These are phyloP conservation scores for Aegle marmelos DNA, from an alignment of 345 rosid genomes.

Conservation along the genomic window DNA sequence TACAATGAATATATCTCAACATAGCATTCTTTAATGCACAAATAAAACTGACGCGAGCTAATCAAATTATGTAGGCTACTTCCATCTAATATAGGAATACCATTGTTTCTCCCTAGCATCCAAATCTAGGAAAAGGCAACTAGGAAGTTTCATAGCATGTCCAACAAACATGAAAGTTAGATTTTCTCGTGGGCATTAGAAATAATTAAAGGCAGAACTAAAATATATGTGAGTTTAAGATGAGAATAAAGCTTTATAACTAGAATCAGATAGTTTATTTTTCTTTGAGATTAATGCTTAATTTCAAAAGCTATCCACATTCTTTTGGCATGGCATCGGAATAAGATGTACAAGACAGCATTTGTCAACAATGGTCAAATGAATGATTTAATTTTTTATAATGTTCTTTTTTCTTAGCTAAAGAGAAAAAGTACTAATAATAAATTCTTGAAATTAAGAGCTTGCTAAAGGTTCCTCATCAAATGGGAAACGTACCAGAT, in stretches of 20 bases:
- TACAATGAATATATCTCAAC: too few species aligned
- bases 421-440: not conserved
- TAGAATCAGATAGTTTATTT: too few species aligned
- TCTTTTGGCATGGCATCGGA: too few species aligned
- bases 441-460: not conserved
- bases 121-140: not conserved
- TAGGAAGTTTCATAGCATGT: not conserved
- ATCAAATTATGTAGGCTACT: not conserved
- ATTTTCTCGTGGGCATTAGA: not conserved
- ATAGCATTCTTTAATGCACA: too few species aligned
- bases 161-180: too few species aligned
- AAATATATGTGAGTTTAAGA: too few species aligned
- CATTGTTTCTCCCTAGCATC: not conserved
- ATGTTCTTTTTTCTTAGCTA: not conserved
- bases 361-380: not conserved
- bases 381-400: not conserved
- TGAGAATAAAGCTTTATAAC: too few species aligned
- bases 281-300: too few species aligned
- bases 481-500: conserved; percentile 55
- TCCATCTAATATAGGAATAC: not conserved
- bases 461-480: not conserved
- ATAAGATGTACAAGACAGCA: not conserved
- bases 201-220: not conserved
- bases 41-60: not conserved
- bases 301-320: too few species aligned